These are phyloP conservation scores for Austroboletus festivus DNA, from an alignment of 768 basidiomycete species.

Conservation along the genomic window DNA sequence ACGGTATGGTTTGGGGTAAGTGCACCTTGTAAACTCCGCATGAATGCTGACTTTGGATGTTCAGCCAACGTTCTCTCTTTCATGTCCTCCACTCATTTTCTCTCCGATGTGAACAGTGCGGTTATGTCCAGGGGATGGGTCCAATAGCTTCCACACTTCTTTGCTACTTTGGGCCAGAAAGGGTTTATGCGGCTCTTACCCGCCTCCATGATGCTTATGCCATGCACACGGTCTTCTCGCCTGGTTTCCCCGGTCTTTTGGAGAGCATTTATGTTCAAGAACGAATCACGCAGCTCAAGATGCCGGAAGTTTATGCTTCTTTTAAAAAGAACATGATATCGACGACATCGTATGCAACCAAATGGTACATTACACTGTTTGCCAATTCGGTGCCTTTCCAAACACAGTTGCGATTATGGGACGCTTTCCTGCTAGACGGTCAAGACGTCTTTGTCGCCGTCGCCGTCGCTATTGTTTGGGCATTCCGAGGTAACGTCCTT, in stretches of 20 bases:
- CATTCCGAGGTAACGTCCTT: slow-evolving; percentile 66
- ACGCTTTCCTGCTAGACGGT: slow-evolving; percentile 88
- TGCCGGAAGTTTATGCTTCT: slow-evolving; percentile 85
- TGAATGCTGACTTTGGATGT: slow-evolving; percentile 8
- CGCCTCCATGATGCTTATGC: slow-evolving; percentile 86
- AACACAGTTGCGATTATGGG: slow-evolving; percentile 92
- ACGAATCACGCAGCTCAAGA: slow-evolving; percentile 76
- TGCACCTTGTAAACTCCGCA: slow-evolving; percentile 13
- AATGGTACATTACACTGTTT: slow-evolving; percentile 99
- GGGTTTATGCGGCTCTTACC: slow-evolving; percentile 79
- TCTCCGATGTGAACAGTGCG: slow-evolving; percentile 77
- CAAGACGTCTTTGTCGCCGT: slow-evolving; percentile 84
- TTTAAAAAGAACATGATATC: slow-evolving; percentile 89
- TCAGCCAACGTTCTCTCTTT: slow-evolving; percentile 90
- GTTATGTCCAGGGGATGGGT: slow-evolving; percentile 99
- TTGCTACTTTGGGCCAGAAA: slow-evolving; percentile 90
- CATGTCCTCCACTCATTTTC: slow-evolving; percentile 93
- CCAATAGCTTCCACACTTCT: slow-evolving; percentile 93
- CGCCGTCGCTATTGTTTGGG: slow-evolving; percentile 88
- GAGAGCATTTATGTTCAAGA: slow-evolving; percentile 98
- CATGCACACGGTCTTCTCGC: slow-evolving; percentile 85
- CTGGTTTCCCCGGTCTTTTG: slow-evolving; percentile 93
- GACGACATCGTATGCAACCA: slow-evolving; percentile 93
- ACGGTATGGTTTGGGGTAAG: slow-evolving; percentile 91
- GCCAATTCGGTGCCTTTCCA: slow-evolving; percentile 95